Conservation (phyloP, 345 rosid species). For the Camelina laxa region DNA sequence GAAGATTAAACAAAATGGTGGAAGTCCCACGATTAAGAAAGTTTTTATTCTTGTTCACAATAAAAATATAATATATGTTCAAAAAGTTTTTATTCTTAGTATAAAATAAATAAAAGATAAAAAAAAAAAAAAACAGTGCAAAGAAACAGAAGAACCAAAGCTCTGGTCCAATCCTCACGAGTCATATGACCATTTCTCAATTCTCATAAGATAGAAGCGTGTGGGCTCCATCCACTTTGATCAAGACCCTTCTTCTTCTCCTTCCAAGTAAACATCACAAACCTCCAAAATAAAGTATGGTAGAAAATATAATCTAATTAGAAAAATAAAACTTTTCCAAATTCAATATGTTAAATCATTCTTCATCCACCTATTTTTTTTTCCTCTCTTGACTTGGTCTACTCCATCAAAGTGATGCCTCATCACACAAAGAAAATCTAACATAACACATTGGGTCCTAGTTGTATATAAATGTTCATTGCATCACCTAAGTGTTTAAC, state of each 20-base stretch:
- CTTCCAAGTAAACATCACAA: constrained; percentile 28
- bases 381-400: constrained; percentile 43
- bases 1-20: constrained; percentile 26
- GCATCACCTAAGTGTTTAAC: constrained; percentile 21
- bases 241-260: constrained; percentile 20
- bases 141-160: constrained; percentile 6
- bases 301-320: constrained; percentile 9
- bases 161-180: constrained; percentile 16
- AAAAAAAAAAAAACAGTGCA: not conserved
- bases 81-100: no score
- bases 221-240: constrained; percentile 47
- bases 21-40: constrained; percentile 32
- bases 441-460: constrained; percentile 25
- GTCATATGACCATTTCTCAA: constrained; percentile 8
- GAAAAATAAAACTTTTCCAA: constrained; percentile 12
- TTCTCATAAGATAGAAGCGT: constrained; percentile 33
- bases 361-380: constrained; percentile 23
- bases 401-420: not conserved
- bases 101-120: not conserved
- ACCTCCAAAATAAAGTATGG: constrained; percentile 9
- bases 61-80: not conserved
- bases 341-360: constrained; percentile 34
- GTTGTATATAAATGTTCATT: constrained; percentile 36
- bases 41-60: constrained; percentile 23
- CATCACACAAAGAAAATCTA: constrained; percentile 31